A percentile compares a stretch with the other conserved stretches of the same genome.
These are phyloP conservation scores for Cordyceps cicadae DNA, from an alignment of 2,329 filamentous ascomycete species.

Conservation along the genomic window DNA sequence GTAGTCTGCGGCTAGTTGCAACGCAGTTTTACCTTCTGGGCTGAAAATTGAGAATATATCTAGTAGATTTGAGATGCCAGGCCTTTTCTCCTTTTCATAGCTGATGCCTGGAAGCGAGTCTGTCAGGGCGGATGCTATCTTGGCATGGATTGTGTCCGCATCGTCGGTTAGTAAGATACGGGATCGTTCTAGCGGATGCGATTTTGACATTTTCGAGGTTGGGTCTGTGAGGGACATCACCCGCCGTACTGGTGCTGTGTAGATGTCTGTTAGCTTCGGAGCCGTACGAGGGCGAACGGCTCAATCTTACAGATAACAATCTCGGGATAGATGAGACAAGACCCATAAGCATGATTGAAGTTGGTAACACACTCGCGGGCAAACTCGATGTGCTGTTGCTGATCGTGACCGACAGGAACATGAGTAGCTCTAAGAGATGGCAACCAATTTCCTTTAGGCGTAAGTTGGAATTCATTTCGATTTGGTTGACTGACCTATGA, in stretches of 20 bases:
- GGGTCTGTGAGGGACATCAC: conserved; percentile 86
- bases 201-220: conserved; percentile 88
- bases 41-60: conserved; percentile 69
- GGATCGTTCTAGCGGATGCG: conserved; percentile 60
- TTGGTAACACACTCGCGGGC: conserved; percentile 75
- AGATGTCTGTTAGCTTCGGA: not conserved
- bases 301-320: conserved; percentile 58
- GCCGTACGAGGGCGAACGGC: not conserved
- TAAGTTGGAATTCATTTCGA: not conserved
- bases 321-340: conserved; percentile 56
- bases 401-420: conserved; percentile 94
- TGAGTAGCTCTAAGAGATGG: conserved; percentile 61
- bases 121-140: conserved; percentile 67
- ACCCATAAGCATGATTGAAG: conserved; percentile 71
- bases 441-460: not conserved
- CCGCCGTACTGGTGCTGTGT: conserved; percentile 63
- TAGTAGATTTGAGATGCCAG: conserved; percentile 82
- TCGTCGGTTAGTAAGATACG: conserved; percentile 76
- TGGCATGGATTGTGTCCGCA: conserved; percentile 53
- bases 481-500: conserved; percentile 51
- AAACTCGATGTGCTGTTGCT: conserved; percentile 90
- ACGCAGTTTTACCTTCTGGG: conserved; percentile 28
- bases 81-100: conserved; percentile 62
- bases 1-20: conserved; percentile 32
- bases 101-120: conserved; percentile 60